Percentiles rank a stretch among this genome's conserved stretches.
These are phyloP conservation scores for Gaertneriomyces semiglobifer DNA, from an alignment of 192 early-diverging fungal genomes.

Conservation along the genomic window DNA sequence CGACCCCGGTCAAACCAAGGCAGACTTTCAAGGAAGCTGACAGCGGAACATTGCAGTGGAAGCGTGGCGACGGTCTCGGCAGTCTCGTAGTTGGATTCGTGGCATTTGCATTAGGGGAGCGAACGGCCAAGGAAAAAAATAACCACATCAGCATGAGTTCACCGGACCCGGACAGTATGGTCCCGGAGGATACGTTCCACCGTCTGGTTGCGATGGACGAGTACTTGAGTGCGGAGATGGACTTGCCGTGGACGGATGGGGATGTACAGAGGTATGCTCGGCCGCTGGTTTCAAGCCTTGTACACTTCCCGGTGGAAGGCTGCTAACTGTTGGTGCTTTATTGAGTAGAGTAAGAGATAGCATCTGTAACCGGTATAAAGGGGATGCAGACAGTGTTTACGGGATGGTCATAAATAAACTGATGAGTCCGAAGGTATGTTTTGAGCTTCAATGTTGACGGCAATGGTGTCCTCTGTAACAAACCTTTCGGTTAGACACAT, in stretches of 20 bases:
- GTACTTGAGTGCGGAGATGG: slow-evolving; percentile 18
- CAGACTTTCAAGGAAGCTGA: too few relatives aligned
- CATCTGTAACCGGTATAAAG: background rate
- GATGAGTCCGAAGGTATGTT: too few relatives aligned
- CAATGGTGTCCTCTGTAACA: background rate
- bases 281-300: background rate
- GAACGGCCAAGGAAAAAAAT: too few relatives aligned
- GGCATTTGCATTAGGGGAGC: too few relatives aligned
- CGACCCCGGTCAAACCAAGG: too few relatives aligned
- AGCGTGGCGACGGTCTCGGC: too few relatives aligned
- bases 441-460: too few relatives aligned
- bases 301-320: too few relatives aligned
- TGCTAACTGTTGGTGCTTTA: background rate
- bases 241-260: slow-evolving; percentile 25
- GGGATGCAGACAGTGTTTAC: slow-evolving; percentile 18
- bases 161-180: too few relatives aligned
- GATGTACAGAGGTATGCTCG: slow-evolving; percentile 14
- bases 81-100: too few relatives aligned
- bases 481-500: background rate
- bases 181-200: background rate
- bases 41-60: too few relatives aligned
- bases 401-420: slow-evolving; percentile 8
- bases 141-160: too few relatives aligned
- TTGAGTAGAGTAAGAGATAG: slow-evolving; percentile 15
- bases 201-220: slow-evolving; percentile 12